Base-by-base conservation (phyloP, 2,329 filamentous ascomycete genomes). In the Xylariaceae sp. region DNA sequence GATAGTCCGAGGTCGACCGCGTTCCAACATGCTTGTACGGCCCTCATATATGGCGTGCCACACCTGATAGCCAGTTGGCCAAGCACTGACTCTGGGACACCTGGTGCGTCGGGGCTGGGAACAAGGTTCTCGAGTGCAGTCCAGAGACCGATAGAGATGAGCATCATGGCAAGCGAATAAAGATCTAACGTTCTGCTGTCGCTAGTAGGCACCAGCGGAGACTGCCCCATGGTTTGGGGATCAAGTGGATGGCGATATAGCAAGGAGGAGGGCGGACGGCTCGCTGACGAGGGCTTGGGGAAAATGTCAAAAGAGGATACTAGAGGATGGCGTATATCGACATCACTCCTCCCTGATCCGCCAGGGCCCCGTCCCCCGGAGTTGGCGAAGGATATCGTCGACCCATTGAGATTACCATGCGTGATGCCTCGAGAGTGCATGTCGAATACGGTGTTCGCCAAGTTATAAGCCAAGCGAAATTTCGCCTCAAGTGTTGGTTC, bases 131-230 rank as follows among this genome's bases (percentile, higher is more conserved):
- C 74, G 0, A 88, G 67, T 9, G 77, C 80, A 3, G 75, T 78
- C 85, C 85, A 90, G 7, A 89, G 62, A 5, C 85, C 85, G 37
- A 89, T 78, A 5, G 85, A 85, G 3, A 88, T 67, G 0, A 90
- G 69, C 3, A 88, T 65, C 64, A 88, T 75, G 13, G 83, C 83
- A 1, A 90, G 67, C 5, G 83, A 81, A 56, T 88, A 88, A 2
- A 89, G 64, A 44, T 89, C 85, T 21, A 78, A 64, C 1, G 76
- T 70, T 27, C 77, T 74, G 28, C 72, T 73, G 38, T 80, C 75
- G 1, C 71, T 66, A 4, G 69, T 70, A 29, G 65, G 65, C 3
- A 61, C 53, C 8, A 76, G 55, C 0, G 71, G 69, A 0, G 74
- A 74, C 15, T 69, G 60, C 3, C 66, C 56, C 0, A 69, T 70